These are phyloP conservation scores for Trametes meyenii DNA, from an alignment of 768 basidiomycete species.

Conservation along the genomic window DNA sequence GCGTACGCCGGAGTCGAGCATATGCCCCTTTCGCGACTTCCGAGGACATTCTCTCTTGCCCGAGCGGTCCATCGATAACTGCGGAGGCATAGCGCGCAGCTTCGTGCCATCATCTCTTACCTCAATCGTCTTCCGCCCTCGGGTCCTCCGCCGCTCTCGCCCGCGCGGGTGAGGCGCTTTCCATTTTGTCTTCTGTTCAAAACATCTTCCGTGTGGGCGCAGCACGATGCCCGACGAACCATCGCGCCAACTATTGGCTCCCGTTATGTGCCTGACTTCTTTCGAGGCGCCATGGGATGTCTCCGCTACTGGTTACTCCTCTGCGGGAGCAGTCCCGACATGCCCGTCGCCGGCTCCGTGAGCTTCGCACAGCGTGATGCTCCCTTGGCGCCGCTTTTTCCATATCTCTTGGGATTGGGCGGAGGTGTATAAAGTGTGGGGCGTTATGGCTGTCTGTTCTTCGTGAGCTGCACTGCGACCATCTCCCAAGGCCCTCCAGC, in stretches of 20 bases:
- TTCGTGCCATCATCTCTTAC: neutral
- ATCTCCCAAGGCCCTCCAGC: slow-evolving; percentile 16
- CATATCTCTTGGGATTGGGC: neutral
- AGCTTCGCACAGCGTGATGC: slow-evolving; percentile 16
- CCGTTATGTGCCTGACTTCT: slow-evolving; percentile 14
- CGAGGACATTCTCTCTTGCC: neutral
- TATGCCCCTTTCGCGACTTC: neutral
- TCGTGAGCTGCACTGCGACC: slow-evolving; percentile 16
- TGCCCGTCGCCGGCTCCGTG: slow-evolving; percentile 5
- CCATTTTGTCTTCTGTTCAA: slow-evolving; percentile 13
- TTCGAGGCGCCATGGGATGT: slow-evolving; percentile 12
- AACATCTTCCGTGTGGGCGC: neutral
- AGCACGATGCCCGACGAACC: neutral
- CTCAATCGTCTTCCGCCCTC: neutral
- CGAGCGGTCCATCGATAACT: slow-evolving; percentile 9
- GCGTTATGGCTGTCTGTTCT: neutral
- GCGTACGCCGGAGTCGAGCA: slow-evolving; percentile 3
- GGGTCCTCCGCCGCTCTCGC: slow-evolving; percentile 7
- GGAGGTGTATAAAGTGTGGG: slow-evolving; percentile 5
- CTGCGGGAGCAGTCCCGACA: slow-evolving; percentile 7
- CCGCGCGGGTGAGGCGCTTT: slow-evolving; percentile 9
- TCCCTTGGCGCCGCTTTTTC: slow-evolving; percentile 7
- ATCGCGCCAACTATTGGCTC: neutral
- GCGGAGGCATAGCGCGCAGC: slow-evolving; percentile 5
- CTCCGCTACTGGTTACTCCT: slow-evolving; percentile 6